Percentiles rank a stretch among this genome's conserved stretches.
These are phyloP conservation scores for Parathielavia appendiculata DNA, from an alignment of 495 filamentous ascomycete species.

Conservation along the genomic window DNA sequence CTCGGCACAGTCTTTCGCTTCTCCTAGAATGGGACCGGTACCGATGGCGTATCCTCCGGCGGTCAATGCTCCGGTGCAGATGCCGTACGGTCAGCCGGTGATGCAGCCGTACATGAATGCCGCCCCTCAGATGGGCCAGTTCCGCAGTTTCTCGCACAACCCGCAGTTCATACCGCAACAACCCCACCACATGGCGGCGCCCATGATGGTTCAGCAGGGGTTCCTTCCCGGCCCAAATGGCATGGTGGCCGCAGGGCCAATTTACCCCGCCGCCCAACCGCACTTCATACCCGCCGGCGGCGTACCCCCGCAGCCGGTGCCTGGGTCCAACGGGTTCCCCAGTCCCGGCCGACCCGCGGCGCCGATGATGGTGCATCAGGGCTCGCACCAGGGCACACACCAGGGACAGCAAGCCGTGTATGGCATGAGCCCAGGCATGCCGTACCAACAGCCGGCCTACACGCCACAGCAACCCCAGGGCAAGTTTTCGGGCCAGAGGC, in stretches of 20 bases:
- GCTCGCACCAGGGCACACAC: slow-evolving; percentile 70
- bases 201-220: slow-evolving; percentile 77
- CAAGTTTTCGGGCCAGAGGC: slow-evolving; percentile 47
- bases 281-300: slow-evolving; percentile 60
- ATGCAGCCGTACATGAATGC: slow-evolving; percentile 66
- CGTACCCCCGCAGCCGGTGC: slow-evolving; percentile 57
- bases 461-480: slow-evolving; percentile 59
- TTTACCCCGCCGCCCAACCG: slow-evolving; percentile 56
- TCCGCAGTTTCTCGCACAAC: slow-evolving; percentile 51
- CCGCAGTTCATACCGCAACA: slow-evolving; percentile 64
- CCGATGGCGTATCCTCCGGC: slow-evolving; percentile 66
- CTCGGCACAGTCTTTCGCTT: slow-evolving; percentile 68
- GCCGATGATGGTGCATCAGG: slow-evolving; percentile 70
- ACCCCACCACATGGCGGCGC: slow-evolving; percentile 56
- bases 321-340: slow-evolving; percentile 68
- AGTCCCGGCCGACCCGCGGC: slow-evolving; percentile 72
- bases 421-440: slow-evolving; percentile 60
- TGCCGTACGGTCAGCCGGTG: slow-evolving; percentile 68
- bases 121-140: slow-evolving; percentile 51
- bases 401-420: slow-evolving; percentile 63
- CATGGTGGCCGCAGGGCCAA: slow-evolving; percentile 58
- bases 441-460: slow-evolving; percentile 64
- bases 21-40: slow-evolving; percentile 66
- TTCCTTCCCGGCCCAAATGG: slow-evolving; percentile 49
- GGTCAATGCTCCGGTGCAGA: slow-evolving; percentile 62